Conservation (phyloP, 2,329 filamentous ascomycete genomes). For the Lasiodiplodia sp. region DNA sequence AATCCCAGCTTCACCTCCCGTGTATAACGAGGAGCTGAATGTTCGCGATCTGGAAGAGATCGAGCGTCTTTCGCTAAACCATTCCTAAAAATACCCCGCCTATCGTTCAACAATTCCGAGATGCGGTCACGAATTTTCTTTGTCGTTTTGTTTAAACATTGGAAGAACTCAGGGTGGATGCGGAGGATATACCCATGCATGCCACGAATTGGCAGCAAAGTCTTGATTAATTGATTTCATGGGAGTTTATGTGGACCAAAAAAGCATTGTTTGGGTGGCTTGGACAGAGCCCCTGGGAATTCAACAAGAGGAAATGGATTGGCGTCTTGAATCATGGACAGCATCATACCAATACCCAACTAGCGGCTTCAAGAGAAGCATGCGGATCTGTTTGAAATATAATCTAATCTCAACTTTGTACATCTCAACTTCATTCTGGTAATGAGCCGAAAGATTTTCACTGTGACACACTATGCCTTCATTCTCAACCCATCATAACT, state of each 20-base stretch:
- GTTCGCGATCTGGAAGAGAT: slow-evolving; percentile 32
- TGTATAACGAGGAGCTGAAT: slow-evolving; percentile 44
- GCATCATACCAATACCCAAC: slow-evolving; percentile 15
- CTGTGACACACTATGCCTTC: too few species aligned
- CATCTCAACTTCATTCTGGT: neutral
- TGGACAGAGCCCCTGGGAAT: neutral
- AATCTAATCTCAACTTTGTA: slow-evolving; percentile 13
- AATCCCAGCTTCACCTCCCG: slow-evolving; percentile 84
- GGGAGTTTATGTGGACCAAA: slow-evolving; percentile 13
- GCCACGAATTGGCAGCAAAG: slow-evolving; percentile 26
- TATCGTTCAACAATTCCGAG: slow-evolving; percentile 21
- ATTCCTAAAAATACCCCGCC: slow-evolving; percentile 11
- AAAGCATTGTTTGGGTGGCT: slow-evolving; percentile 24
- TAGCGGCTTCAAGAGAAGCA: neutral
- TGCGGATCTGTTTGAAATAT: neutral
- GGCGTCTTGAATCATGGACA: slow-evolving; percentile 10
- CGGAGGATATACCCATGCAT: slow-evolving; percentile 31
- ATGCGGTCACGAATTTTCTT: slow-evolving; percentile 21
- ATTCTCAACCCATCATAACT: too few species aligned
- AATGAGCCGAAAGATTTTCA: neutral
- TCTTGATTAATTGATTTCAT: slow-evolving; percentile 1
- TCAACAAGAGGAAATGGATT: slow-evolving; percentile 14
- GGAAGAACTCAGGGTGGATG: slow-evolving; percentile 30
- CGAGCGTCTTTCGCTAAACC: slow-evolving; percentile 29
- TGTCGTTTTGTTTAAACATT: neutral